Percentiles rank a stretch among this genome's conserved stretches.
These are phyloP conservation scores for Sordaria brevicollis DNA, from an alignment of 495 filamentous ascomycete species.

Conservation along the genomic window DNA sequence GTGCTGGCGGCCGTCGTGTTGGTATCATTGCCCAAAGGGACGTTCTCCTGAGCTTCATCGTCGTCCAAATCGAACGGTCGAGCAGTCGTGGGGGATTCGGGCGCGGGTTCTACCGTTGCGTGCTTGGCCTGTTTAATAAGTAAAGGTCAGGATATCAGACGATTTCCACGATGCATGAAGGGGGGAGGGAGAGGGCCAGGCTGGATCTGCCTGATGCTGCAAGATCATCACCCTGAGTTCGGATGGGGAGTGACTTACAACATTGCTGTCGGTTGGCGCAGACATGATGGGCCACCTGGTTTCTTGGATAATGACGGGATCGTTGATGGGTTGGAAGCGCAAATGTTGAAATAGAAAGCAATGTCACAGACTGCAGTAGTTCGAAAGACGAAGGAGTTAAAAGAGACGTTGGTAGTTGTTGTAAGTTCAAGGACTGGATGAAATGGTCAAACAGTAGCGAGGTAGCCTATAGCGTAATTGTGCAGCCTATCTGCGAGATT, in stretches of 20 bases:
- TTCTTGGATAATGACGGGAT: background rate
- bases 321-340: background rate
- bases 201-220: background rate
- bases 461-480: background rate
- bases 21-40: conserved; percentile 29
- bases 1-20: conserved; percentile 29
- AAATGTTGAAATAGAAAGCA: background rate
- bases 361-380: background rate
- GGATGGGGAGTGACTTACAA: conserved; percentile 20
- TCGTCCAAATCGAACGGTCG: conserved; percentile 79
- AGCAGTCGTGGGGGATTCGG: conserved; percentile 80
- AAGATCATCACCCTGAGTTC: background rate
- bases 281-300: conserved; percentile 22
- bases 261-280: conserved; percentile 22
- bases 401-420: background rate
- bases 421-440: background rate
- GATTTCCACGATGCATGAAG: background rate
- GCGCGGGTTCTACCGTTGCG: conserved; percentile 15
- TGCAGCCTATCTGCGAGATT: background rate
- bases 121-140: conserved; percentile 21
- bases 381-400: background rate
- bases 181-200: background rate
- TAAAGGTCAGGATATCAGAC: conserved; percentile 3
- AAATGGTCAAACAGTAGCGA: background rate
- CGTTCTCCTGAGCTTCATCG: conserved; percentile 60